phyloP scores from a whole-genome alignment of 2,329 filamentous ascomycete genomes.

The Talaromyces rugulosus region DNA sequence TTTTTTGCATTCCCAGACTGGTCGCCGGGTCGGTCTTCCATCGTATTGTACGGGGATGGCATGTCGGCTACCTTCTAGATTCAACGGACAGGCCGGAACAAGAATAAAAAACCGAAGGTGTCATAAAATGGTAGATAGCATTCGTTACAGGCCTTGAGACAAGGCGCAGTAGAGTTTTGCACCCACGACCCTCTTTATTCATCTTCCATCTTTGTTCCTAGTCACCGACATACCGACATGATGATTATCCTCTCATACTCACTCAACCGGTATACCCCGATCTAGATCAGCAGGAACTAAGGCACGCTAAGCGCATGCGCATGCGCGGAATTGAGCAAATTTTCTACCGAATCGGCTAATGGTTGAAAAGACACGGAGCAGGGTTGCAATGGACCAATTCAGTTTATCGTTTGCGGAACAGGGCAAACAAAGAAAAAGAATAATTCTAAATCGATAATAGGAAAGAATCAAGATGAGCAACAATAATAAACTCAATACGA shows the following conservation, averaged over 20 bases:
- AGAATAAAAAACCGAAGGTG: too few species aligned
- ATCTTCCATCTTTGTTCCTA: too few species aligned
- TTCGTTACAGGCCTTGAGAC: neutral
- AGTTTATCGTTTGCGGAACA: too few species aligned
- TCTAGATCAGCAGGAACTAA: slow-evolving; percentile 17
- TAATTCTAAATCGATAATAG: too few species aligned
- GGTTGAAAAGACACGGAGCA: too few species aligned
- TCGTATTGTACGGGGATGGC: neutral
- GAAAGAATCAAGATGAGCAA: too few species aligned
- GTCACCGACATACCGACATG: too few species aligned
- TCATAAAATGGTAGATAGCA: too few species aligned
- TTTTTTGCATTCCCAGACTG: neutral
- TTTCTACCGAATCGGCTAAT: slow-evolving; percentile 3
- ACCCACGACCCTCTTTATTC: neutral
- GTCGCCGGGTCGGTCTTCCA: neutral
- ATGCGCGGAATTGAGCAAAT: slow-evolving; percentile 9
- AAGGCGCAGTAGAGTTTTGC: neutral
- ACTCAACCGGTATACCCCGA: neutral
- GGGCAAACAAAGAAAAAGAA: too few species aligned
- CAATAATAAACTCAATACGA: too few species aligned
- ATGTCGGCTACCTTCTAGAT: neutral
- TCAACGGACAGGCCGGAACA: too few species aligned
- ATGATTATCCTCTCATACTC: too few species aligned
- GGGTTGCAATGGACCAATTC: neutral
- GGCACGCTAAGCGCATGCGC: slow-evolving; percentile 15